A percentile compares a stretch with the other conserved stretches of the same genome.
phyloP scores from a whole-genome alignment of 345 rosid species.

The Euclidium syriacum region DNA sequence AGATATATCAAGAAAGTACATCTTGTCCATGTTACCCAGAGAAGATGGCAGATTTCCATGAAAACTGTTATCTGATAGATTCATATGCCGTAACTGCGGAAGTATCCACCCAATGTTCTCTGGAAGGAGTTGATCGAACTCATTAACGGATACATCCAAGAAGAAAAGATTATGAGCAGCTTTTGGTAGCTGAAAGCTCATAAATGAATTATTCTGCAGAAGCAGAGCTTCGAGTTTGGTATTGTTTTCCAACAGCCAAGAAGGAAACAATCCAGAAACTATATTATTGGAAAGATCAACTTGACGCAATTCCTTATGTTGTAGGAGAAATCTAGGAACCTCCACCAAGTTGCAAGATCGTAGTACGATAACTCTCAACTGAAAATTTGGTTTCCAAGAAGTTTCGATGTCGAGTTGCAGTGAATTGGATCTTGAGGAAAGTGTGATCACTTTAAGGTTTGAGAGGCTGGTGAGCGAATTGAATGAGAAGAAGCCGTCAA shows the following conservation, averaged over 20 bases:
- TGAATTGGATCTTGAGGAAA: neutral
- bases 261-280: neutral
- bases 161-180: neutral
- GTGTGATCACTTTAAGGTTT: neutral
- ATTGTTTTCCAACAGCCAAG: conserved; percentile 5
- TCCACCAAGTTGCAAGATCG: neutral
- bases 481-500: neutral
- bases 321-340: neutral
- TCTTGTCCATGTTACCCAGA: neutral
- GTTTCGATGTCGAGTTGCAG: neutral
- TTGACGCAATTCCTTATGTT: neutral
- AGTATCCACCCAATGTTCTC: neutral
- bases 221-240: neutral
- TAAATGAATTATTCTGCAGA: neutral
- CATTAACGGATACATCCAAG: neutral
- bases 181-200: neutral
- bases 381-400: neutral
- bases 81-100: neutral
- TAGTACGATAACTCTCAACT: neutral
- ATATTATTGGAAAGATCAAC: conserved; percentile 1
- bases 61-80: neutral
- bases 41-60: neutral
- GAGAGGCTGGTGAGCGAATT: neutral
- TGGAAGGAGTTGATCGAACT: neutral
- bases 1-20: neutral